Evolutionary conservation across 192 early-diverging fungal species (phyloP).

Genomic region (Entophlyctis luteolus): DNA sequence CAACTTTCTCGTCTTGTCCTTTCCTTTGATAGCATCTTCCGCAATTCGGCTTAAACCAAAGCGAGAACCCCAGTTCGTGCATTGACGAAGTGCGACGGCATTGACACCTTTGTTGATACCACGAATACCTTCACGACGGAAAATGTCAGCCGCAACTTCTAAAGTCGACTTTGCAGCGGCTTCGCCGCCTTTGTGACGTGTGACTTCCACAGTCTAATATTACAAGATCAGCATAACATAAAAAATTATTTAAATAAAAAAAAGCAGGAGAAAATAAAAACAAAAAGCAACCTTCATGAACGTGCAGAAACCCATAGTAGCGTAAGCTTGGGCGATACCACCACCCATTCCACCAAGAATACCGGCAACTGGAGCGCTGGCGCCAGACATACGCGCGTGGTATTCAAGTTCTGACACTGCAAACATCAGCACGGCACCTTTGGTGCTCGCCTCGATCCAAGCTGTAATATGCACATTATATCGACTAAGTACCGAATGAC

Average conservation of each 20-base stretch:
- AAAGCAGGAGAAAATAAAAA: background rate
- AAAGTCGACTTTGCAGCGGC: conserved; percentile 69
- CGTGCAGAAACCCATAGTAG: conserved; percentile 99
- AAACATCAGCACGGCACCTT: conserved; percentile 76
- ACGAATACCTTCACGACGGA: conserved; percentile 84
- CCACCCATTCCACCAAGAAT: conserved; percentile 91
- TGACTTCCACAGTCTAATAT: conserved; percentile 87
- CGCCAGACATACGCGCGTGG: conserved; percentile 47
- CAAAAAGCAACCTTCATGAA: conserved; percentile 69
- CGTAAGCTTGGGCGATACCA: conserved; percentile 74
- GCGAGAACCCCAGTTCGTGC: conserved; percentile 98
- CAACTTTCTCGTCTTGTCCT: conserved; percentile 31
- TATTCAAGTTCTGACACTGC: conserved; percentile 72
- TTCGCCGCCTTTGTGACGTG: conserved; percentile 74
- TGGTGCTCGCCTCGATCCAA: conserved; percentile 78
- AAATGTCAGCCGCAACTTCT: conserved; percentile 84
- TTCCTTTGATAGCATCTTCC: conserved; percentile 57
- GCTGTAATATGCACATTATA: conserved; percentile 30
- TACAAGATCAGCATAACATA: background rate
- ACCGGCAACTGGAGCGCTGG: conserved; percentile 51
- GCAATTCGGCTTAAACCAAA: conserved; percentile 63
- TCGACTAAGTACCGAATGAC: background rate
- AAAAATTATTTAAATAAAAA: background rate
- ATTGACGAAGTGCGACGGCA: conserved; percentile 92
- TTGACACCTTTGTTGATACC: conserved; percentile 99